These are phyloP conservation scores for Trichoderma aggressivum DNA, from an alignment of 2,329 filamentous ascomycete genomes.

Conservation along the genomic window DNA sequence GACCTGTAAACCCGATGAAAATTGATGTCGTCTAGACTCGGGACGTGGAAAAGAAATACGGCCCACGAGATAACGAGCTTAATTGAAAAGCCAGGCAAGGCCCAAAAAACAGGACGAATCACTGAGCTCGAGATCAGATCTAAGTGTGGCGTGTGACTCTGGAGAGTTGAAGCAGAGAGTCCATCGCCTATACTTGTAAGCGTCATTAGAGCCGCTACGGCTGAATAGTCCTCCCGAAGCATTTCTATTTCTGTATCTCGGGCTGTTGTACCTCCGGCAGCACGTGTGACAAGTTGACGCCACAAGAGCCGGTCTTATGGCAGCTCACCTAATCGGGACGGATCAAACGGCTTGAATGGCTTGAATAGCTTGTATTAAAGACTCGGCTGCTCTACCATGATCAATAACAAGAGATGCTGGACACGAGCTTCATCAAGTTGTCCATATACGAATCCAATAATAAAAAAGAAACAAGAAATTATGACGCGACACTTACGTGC, in stretches of 20 bases:
- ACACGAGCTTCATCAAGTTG: not conserved
- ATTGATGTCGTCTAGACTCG: not conserved
- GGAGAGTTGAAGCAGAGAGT: not conserved
- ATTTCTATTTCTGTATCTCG: slow-evolving; percentile 1
- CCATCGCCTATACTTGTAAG: not conserved
- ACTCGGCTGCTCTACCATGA: not conserved
- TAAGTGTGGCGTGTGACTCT: slow-evolving; percentile 8
- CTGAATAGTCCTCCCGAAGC: slow-evolving; percentile 4
- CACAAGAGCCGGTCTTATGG: not conserved
- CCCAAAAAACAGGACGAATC: not conserved
- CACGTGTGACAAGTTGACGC: not conserved
- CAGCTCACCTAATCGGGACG: not conserved
- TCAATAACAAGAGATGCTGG: not conserved
- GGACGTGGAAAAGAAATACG: not conserved
- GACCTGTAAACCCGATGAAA: not conserved
- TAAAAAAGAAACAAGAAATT: not conserved
- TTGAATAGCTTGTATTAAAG: not conserved
- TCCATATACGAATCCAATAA: not conserved
- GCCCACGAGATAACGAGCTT: not conserved
- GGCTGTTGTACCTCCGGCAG: not conserved
- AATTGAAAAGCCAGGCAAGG: not conserved
- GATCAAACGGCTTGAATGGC: not conserved
- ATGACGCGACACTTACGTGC: not conserved
- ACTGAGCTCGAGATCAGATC: not conserved
- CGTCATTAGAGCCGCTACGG: slow-evolving; percentile 1